Conservation (phyloP, 495 filamentous ascomycete species). For the Paragyromitra xinjiangensis region DNA sequence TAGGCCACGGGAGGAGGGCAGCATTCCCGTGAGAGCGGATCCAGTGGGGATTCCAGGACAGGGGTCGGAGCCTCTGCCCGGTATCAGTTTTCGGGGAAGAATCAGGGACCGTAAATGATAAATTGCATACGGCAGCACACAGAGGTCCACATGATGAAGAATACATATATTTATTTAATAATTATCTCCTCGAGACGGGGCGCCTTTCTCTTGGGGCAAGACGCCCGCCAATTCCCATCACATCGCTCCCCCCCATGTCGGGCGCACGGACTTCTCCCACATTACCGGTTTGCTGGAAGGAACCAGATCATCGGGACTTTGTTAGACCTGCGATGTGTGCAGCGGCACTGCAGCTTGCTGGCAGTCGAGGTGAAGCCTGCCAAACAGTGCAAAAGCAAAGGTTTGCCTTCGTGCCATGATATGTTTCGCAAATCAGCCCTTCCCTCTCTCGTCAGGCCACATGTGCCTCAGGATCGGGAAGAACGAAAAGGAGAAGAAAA, state of each 20-base stretch:
- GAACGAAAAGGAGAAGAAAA: slow-evolving; percentile 2
- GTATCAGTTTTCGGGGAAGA: neutral
- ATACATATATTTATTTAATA: slow-evolving; percentile 21
- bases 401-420: slow-evolving; percentile 16
- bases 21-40: slow-evolving; percentile 32
- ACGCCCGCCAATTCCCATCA: slow-evolving; percentile 24
- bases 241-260: slow-evolving; percentile 34
- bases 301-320: slow-evolving; percentile 48
- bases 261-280: slow-evolving; percentile 54
- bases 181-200: slow-evolving; percentile 1
- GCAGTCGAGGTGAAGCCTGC: slow-evolving; percentile 25
- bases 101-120: slow-evolving; percentile 10
- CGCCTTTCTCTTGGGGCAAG: slow-evolving; percentile 25
- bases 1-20: neutral
- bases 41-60: slow-evolving; percentile 24
- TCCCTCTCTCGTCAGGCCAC: slow-evolving; percentile 26
- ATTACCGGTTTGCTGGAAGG: slow-evolving; percentile 48
- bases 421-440: slow-evolving; percentile 32
- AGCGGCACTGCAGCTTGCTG: slow-evolving; percentile 6
- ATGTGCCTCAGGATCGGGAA: slow-evolving; percentile 11
- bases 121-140: slow-evolving; percentile 36
- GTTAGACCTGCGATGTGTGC: neutral
- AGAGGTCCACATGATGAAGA: slow-evolving; percentile 27
- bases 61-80: slow-evolving; percentile 9
- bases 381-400: slow-evolving; percentile 8